These are phyloP conservation scores for Diaporthe batatas DNA, from an alignment of 2,329 filamentous ascomycete genomes.

Conservation along the genomic window DNA sequence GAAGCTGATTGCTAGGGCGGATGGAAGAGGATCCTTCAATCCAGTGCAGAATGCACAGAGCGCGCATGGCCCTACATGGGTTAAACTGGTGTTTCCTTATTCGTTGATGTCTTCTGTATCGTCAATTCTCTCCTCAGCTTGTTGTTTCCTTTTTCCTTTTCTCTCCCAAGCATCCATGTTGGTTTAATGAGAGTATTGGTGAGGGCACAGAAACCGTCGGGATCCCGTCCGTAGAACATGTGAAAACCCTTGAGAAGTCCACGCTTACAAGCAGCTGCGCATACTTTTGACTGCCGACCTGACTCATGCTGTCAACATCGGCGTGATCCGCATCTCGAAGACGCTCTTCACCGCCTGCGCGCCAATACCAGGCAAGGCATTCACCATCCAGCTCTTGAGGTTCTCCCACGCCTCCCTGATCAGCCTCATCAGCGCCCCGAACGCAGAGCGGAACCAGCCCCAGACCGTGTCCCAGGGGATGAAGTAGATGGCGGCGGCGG, in stretches of 20 bases:
- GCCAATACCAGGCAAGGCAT: conserved; percentile 6
- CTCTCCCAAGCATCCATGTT: too few relatives aligned
- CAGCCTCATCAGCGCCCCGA: conserved; percentile 35
- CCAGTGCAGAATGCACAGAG: neutral
- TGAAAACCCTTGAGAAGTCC: neutral
- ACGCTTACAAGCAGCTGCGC: neutral
- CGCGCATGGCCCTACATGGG: neutral
- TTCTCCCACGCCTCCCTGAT: conserved; percentile 41
- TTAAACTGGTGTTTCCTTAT: neutral
- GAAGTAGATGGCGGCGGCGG: conserved; percentile 39
- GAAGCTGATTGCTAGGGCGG: too few relatives aligned
- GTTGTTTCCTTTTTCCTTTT: neutral
- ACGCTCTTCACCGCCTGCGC: conserved; percentile 19
- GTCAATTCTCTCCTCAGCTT: neutral
- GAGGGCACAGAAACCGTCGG: neutral
- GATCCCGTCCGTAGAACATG: neutral
- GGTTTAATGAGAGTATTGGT: neutral
- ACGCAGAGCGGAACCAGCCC: conserved; percentile 39
- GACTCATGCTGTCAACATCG: conserved; percentile 5
- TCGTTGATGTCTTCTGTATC: neutral
- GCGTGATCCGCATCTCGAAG: conserved; percentile 18
- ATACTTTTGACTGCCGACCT: neutral
- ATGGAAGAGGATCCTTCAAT: neutral
- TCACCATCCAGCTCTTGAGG: conserved; percentile 38
- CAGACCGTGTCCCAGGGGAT: conserved; percentile 41